Evolutionary conservation across 305 asterid species (phyloP), one percentile per base, ranked within the genome.

Genomic region (Nicotiana rustica): DNA sequence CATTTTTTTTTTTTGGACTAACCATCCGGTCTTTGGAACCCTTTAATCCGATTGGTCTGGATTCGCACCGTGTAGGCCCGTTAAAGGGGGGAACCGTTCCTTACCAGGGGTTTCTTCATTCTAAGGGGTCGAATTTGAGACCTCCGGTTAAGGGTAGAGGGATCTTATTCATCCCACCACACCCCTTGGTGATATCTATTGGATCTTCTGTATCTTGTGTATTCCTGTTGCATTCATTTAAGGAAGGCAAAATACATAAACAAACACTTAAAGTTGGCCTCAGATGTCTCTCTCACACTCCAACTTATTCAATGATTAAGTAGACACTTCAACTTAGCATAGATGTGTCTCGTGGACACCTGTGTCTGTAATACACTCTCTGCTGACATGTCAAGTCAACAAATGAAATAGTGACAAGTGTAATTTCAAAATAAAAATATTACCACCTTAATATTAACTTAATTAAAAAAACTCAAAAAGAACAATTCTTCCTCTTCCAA

Each of bases 221-320:
- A 21, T 70, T 70, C 77, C 77, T 70, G 36, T 19, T 70, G 60
- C 78, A 12, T 38, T 69, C 57, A 4, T 70, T 41, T 19, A 70
- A 70, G 33, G 3, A 31, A 31, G 33, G 33, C 33, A 31, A 31
- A 31, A 31, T 31, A 31, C 3, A 31, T 1, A 25, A 25, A 25
- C 29, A 25, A 25, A 25, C 29, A 25, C 29, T 31, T 31, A 31
- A 31, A 31, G 33, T 31, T 31, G 3, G 33, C 3, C 3, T 31
- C 33, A 31, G 29, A 0, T 25, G 29, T 31, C 3, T 31, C 33
- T 31, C 33, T 31, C 33, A 31, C 33, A 31, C 3, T 31, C 3
- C 33, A 31, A 31, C 33, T 31, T 31, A 31, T 2, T 31, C 3
- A 31, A 31, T 2, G 33, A 31, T 31, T 2, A 31, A 31, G 3